Evolutionary conservation across 2,329 filamentous ascomycete genomes (phyloP).

Genomic region (Cladobotryum protrusum): DNA sequence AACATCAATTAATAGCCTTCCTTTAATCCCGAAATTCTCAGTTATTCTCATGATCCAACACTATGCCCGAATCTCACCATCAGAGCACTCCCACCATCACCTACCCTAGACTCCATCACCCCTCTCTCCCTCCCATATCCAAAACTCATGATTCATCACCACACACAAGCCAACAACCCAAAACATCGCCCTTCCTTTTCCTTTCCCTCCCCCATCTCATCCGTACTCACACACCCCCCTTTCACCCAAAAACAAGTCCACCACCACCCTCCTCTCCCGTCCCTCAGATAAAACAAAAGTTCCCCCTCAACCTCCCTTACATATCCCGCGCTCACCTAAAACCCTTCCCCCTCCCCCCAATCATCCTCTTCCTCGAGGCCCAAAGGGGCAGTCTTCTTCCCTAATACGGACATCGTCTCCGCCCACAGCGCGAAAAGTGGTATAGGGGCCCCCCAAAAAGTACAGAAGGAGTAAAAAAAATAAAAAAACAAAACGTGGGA

Average conservation of each 20-base stretch:
- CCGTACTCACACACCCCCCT: constrained; percentile 15
- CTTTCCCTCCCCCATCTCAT: background rate
- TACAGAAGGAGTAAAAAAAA: constrained; percentile 6
- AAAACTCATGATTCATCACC: too few species aligned
- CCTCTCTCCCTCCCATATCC: too few species aligned
- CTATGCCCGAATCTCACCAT: too few species aligned
- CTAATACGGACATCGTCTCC: constrained; percentile 10
- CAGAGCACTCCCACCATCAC: too few species aligned
- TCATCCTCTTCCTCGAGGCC: constrained; percentile 8
- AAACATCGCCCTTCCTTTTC: background rate
- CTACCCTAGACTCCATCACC: too few species aligned
- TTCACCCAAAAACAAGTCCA: background rate
- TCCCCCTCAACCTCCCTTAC: background rate
- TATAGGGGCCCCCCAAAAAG: background rate
- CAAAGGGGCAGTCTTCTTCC: constrained; percentile 14
- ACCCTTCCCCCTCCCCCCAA: constrained; percentile 6
- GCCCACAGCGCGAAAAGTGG: background rate
- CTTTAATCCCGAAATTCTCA: too few species aligned
- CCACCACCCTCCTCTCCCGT: background rate
- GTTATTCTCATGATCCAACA: too few species aligned
- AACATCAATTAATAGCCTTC: too few species aligned
- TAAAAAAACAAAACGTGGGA: constrained; percentile 7
- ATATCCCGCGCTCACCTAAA: background rate
- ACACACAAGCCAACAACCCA: background rate
- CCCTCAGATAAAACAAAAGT: background rate